Evolutionary conservation across 164 flowering plant genomes (phyloP).

Genomic region (Aristolochia californica): DNA sequence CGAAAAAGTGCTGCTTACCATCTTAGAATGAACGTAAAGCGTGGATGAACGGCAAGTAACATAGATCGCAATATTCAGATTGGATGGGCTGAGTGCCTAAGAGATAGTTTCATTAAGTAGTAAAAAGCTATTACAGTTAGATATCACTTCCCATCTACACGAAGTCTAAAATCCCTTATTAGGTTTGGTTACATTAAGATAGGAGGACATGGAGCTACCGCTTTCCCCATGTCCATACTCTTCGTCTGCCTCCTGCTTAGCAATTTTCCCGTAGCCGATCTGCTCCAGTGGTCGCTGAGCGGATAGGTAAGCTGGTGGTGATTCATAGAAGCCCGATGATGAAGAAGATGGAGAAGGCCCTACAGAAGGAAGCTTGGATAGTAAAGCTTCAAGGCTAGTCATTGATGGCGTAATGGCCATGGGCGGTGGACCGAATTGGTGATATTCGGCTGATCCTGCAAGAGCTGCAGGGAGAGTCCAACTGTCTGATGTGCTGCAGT

Average conservation of each 20-base stretch:
- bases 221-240: constrained; percentile 25
- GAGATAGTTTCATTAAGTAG: background rate
- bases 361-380: constrained; percentile 89
- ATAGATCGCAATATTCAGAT: background rate
- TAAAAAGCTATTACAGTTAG: too few species aligned
- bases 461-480: constrained; percentile 5
- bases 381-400: constrained; percentile 94
- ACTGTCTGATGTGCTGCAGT: constrained; percentile 34
- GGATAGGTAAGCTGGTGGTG: constrained; percentile 12
- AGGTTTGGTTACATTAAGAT: too few species aligned
- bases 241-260: constrained; percentile 43
- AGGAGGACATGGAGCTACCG: constrained; percentile 31
- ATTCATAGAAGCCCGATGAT: constrained; percentile 15
- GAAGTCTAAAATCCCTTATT: constrained; percentile 10
- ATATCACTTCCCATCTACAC: background rate
- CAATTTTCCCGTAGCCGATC: constrained; percentile 25
- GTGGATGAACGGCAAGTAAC: background rate
- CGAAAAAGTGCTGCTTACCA: too few species aligned
- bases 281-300: constrained; percentile 23
- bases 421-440: constrained; percentile 30
- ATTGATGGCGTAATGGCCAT: constrained; percentile 76
- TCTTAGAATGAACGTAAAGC: too few species aligned
- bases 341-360: constrained; percentile 37
- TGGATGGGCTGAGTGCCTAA: background rate
- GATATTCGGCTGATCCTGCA: constrained; percentile 13